Evolutionary conservation across 129 eudicot genomes (phyloP).

Genomic region (Arctium lappa): DNA sequence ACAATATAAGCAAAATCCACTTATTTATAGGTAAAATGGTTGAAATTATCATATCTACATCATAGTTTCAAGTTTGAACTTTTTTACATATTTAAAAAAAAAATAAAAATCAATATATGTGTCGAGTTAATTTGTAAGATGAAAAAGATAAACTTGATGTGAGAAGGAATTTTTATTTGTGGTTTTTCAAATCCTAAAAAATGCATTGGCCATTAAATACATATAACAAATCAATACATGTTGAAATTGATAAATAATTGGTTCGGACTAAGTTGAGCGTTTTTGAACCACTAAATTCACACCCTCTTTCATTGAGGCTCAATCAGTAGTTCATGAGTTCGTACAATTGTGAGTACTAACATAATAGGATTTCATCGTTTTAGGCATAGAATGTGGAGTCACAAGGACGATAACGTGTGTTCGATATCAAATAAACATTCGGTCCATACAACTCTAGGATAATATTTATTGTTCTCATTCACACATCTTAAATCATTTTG

Average conservation of each 20-base stretch:
- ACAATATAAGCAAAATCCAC: neutral
- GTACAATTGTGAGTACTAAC: neutral
- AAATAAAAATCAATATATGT: too few species aligned
- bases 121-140: too few species aligned
- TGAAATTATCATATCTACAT: neutral
- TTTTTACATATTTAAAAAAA: too few species aligned
- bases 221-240: neutral
- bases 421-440: neutral
- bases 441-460: neutral
- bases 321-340: neutral
- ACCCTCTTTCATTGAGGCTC: neutral
- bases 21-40: neutral
- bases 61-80: neutral
- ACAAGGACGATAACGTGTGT: neutral
- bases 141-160: too few species aligned
- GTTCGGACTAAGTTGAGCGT: neutral
- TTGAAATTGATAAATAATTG: neutral
- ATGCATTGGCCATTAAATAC: neutral
- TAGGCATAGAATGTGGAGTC: neutral
- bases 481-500: neutral
- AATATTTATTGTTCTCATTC: neutral
- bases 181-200: neutral
- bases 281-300: neutral
- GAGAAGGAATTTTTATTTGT: too few species aligned
- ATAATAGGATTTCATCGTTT: neutral